These are phyloP conservation scores for Teunomyces kruisii DNA, from an alignment of 805 yeast genomes.

Conservation along the genomic window DNA sequence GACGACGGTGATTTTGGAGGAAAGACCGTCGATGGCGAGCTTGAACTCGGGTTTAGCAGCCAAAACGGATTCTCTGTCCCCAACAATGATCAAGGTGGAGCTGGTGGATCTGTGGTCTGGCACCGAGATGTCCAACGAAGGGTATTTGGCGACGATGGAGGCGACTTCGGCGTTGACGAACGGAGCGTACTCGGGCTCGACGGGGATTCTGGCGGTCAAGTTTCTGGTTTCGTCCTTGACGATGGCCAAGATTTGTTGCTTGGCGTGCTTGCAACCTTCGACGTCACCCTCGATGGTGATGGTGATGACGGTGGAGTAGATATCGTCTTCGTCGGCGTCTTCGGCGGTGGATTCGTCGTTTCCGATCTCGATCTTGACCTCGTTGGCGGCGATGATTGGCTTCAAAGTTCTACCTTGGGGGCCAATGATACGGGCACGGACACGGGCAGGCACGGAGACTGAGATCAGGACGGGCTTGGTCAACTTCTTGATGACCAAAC, in stretches of 20 bases:
- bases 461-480: slow-evolving; percentile 67
- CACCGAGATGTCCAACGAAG: slow-evolving; percentile 31
- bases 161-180: slow-evolving; percentile 38
- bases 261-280: slow-evolving; percentile 78
- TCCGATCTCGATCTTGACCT: slow-evolving; percentile 71
- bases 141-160: slow-evolving; percentile 19
- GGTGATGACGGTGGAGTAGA: slow-evolving; percentile 57
- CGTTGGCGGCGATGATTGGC: slow-evolving; percentile 70
- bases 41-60: slow-evolving; percentile 54
- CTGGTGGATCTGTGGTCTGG: slow-evolving; percentile 39
- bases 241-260: slow-evolving; percentile 63
- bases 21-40: slow-evolving; percentile 44
- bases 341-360: slow-evolving; percentile 28
- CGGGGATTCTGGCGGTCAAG: slow-evolving; percentile 49
- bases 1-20: slow-evolving; percentile 47
- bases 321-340: slow-evolving; percentile 51
- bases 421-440: slow-evolving; percentile 82
- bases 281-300: slow-evolving; percentile 79
- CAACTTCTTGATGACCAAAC: slow-evolving; percentile 71
- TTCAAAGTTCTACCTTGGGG: slow-evolving; percentile 79
- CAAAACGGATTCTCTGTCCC: slow-evolving; percentile 67
- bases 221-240: slow-evolving; percentile 73
- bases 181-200: slow-evolving; percentile 45
- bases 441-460: slow-evolving; percentile 70
- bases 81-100: slow-evolving; percentile 52